These are phyloP conservation scores for Tulasnella sp. DNA, from an alignment of 768 basidiomycete species.

Conservation along the genomic window DNA sequence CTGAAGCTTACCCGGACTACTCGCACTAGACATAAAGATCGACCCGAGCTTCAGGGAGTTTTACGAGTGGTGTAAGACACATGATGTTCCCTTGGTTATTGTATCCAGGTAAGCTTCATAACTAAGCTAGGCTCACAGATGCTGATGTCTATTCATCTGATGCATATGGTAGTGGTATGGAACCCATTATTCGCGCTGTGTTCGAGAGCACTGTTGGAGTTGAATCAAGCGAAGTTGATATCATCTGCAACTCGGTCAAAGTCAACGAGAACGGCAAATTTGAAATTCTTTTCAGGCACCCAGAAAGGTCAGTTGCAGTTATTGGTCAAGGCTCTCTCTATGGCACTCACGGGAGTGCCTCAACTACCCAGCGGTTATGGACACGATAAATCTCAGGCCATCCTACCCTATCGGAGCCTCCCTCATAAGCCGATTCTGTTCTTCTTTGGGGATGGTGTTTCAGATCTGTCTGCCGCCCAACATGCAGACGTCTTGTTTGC, in stretches of 20 bases:
- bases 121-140: background rate
- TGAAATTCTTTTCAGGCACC: conserved; percentile 84
- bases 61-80: conserved; percentile 73
- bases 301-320: conserved; percentile 59
- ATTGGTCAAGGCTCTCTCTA: too few relatives aligned
- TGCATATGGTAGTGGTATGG: conserved; percentile 84
- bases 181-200: conserved; percentile 86
- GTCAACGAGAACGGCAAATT: conserved; percentile 64
- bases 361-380: conserved; percentile 62
- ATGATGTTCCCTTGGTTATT: conserved; percentile 84
- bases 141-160: background rate
- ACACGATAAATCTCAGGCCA: conserved; percentile 95
- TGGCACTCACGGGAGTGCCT: background rate
- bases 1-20: background rate
- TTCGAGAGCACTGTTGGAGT: conserved; percentile 77
- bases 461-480: conserved; percentile 87
- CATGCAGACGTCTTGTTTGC: conserved; percentile 96
- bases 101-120: conserved; percentile 67
- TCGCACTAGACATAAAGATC: conserved; percentile 65
- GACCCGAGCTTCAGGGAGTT: conserved; percentile 89
- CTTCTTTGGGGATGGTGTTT: conserved; percentile 98
- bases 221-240: conserved; percentile 70
- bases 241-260: conserved; percentile 89
- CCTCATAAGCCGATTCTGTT: conserved; percentile 73
- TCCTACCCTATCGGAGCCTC: conserved; percentile 80